A percentile compares a stretch with the other conserved stretches of the same genome.
phyloP scores from a whole-genome alignment of 805 yeast species.

The Saccharomyces kudriavzevii region DNA sequence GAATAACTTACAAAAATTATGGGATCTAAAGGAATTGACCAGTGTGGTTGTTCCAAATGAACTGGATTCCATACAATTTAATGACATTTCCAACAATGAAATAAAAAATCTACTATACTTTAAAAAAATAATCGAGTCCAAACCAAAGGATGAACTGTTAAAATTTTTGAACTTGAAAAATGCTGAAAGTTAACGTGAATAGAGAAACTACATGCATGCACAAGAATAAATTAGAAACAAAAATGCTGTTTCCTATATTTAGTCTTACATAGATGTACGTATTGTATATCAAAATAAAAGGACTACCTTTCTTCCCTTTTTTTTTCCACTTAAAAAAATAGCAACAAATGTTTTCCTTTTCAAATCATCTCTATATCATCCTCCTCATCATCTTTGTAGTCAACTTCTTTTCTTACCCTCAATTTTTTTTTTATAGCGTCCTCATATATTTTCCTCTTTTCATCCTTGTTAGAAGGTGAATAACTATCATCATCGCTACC shows the following conservation, averaged over 20 bases:
- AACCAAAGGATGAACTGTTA: slow-evolving; percentile 61
- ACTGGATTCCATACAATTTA: neutral
- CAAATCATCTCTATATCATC: slow-evolving; percentile 12
- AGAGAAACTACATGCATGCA: neutral
- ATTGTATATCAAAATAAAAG: neutral
- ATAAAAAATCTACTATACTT: slow-evolving; percentile 45
- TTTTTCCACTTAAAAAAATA: slow-evolving; percentile 1
- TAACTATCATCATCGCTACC: slow-evolving; percentile 21
- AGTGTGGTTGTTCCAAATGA: slow-evolving; percentile 27
- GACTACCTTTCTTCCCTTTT: neutral
- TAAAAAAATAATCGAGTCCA: slow-evolving; percentile 52
- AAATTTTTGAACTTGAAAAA: slow-evolving; percentile 41
- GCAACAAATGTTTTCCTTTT: slow-evolving; percentile 9
- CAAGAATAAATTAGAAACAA: slow-evolving; percentile 1
- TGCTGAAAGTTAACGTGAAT: neutral
- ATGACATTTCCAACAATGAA: slow-evolving; percentile 31
- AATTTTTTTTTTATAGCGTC: slow-evolving; percentile 36
- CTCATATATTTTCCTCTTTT: slow-evolving; percentile 2
- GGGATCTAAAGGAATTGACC: slow-evolving; percentile 44
- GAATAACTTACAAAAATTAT: slow-evolving; percentile 23
- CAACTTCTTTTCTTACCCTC: slow-evolving; percentile 29
- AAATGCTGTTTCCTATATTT: neutral
- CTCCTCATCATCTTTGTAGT: slow-evolving; percentile 30
- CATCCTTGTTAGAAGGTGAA: slow-evolving; percentile 10
- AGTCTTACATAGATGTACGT: neutral